Evolutionary conservation across 2,329 filamentous ascomycete genomes (phyloP), one percentile per base, ranked within the genome.

Genomic region (Helminthosporium solani): DNA sequence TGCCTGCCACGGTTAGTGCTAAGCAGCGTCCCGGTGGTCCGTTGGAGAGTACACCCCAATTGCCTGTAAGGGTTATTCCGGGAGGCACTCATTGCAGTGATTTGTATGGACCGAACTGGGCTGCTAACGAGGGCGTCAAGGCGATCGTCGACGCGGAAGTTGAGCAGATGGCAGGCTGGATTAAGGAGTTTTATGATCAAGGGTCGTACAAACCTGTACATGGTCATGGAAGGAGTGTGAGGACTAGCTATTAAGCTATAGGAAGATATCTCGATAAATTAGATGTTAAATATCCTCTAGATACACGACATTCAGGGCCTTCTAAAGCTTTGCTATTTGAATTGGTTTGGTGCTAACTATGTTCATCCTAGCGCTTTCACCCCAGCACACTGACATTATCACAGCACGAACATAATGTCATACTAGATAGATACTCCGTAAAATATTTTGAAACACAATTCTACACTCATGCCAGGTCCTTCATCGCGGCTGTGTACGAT

Each of bases 1-100:
- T 27, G 25, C 25, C 28, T 9, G 40, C 40, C n/a, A 42, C 40
- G 8, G 40, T 42, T 7, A 42, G 40, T 15, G 40, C 40, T 9
- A 20, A 42, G 28, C 7, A 21, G 14, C 18, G 40, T 9, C 40
- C 40, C 3, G 40, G 40, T 23, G 40, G 40, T n/a, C 40, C 40
- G 28, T 34, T 38, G 11, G 20, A 38, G 21, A 38, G 35, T 21
- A 38, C 35, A 8, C 19, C 20, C 12, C 35, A 38, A n/a, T 21
- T 27, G 8, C 35, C 35, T 18, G 20, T 38, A 12, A 9, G 20
- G 19, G 23, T 38, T 7, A 16, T 38, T 21, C 35, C 35, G 7
- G 35, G 35, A n/a, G 35, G 35, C 4, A 25, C 16, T 14, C 35
- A 38, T 25, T n/a, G 11, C 7, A 38, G 35, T 23, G 35, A 38